Evolutionary conservation across 768 basidiomycete species (phyloP), one percentile per base, ranked within the genome.

Genomic region (Suillus spraguei): DNA sequence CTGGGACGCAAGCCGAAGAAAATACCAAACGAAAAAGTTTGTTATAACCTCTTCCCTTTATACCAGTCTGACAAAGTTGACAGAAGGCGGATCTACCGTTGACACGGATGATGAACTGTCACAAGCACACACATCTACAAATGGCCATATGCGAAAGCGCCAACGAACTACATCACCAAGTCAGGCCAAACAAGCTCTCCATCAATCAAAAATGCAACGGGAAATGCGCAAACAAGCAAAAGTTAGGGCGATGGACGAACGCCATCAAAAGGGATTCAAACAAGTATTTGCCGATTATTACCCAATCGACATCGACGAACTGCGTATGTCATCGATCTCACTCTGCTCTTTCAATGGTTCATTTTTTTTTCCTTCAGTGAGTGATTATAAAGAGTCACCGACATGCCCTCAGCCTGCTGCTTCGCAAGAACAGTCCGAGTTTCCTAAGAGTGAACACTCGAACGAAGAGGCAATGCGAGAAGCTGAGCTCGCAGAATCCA

Each of bases 401-500:
- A 20, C 17, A 24, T 5, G 9, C 24, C 22, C 55, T 41, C 55
- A 41, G 55, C 55, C 55, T 60, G 42, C 69, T 38, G 38, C 56
- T 20, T 60, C 61, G 20, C 60, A 60, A 50, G 56, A 33, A 46
- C 54, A 55, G 20, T 46, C 63, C 2, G 49, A n/a, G 20, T 38
- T 16, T 5, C 33, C n/a, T 17, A 41, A 63, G 44, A 39, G 53
- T 39, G 56, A n/a, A 46, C 61, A 5, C 33, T 35, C n/a, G 24
- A 74, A 80, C 54, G 74, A 80, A 46, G 82, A 83, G 35, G 75
- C 70, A 14, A 70, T 68, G 5, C 79, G 78, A 58, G 74, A 70
- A 50, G 79, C 79, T 16, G 77, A 76, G 33, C 84, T 91, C 63
- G 85, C 82, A 22, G 86, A 89, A 70, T 89, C 89, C 5, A 83